phyloP scores from a whole-genome alignment of 2,329 filamentous ascomycete species.

The Aureobasidium sp. region DNA sequence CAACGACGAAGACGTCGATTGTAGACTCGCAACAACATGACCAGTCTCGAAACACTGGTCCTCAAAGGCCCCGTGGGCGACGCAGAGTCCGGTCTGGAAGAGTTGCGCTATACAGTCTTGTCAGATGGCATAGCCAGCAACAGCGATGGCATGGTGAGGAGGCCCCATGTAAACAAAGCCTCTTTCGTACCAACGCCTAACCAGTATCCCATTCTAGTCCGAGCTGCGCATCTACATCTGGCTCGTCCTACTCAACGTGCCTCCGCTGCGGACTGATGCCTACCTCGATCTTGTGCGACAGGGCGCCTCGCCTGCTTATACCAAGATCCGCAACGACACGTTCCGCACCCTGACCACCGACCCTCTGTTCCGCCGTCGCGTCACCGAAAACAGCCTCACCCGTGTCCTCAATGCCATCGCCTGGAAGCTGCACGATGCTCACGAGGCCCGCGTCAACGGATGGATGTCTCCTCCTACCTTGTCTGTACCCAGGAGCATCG shows the following conservation, averaged over 20 bases:
- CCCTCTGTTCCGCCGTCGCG: conserved; percentile 88
- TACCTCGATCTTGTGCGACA: conserved; percentile 89
- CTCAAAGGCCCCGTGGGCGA: conserved; percentile 74
- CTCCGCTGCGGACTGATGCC: conserved; percentile 73
- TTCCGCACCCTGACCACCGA: conserved; percentile 95
- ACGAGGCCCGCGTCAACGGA: conserved; percentile 48
- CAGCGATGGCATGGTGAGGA: conserved; percentile 67
- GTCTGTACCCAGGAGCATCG: conserved; percentile 41
- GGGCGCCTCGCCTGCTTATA: conserved; percentile 86
- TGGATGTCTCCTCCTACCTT: conserved; percentile 43
- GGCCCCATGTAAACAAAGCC: neutral
- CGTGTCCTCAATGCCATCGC: conserved; percentile 90
- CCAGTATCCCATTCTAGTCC: conserved; percentile 49
- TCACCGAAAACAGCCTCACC: conserved; percentile 91
- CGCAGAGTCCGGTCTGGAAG: conserved; percentile 57
- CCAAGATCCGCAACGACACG: conserved; percentile 97
- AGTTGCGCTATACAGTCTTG: conserved; percentile 63
- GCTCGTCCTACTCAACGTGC: conserved; percentile 85
- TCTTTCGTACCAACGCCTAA: neutral
- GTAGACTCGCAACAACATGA: conserved; percentile 19
- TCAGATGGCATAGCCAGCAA: conserved; percentile 70
- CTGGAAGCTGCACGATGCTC: conserved; percentile 82
- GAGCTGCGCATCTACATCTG: conserved; percentile 90
- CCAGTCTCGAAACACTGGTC: conserved; percentile 62
- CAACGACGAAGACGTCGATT: neutral